phyloP scores from a whole-genome alignment of 2,329 filamentous ascomycete genomes.

The Ceratocystis cacaofunesta region DNA sequence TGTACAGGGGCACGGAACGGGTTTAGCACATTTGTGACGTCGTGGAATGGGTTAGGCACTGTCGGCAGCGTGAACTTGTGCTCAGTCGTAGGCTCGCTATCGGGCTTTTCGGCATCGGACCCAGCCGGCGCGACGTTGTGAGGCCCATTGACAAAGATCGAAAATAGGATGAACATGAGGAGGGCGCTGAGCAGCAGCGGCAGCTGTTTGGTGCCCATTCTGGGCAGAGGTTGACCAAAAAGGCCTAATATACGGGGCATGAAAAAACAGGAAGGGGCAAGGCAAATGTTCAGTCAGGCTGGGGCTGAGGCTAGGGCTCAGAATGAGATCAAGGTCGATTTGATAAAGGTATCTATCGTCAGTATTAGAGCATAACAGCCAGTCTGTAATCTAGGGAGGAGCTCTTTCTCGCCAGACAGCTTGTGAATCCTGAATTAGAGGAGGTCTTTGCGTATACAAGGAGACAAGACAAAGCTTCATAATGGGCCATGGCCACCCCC shows the following conservation, averaged over 20 bases:
- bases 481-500: neutral
- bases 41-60: slow-evolving; percentile 28
- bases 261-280: neutral
- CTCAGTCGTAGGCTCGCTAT: slow-evolving; percentile 23
- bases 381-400: no score
- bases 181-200: slow-evolving; percentile 37
- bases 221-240: slow-evolving; percentile 35
- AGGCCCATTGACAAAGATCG: slow-evolving; percentile 32
- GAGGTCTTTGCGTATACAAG: neutral
- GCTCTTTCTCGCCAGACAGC: neutral
- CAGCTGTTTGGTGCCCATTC: slow-evolving; percentile 38
- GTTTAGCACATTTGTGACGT: slow-evolving; percentile 38
- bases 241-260: slow-evolving; percentile 31
- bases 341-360: no score
- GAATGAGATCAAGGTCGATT: no score
- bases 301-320: neutral
- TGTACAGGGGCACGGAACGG: slow-evolving; percentile 58
- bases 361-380: no score
- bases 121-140: neutral
- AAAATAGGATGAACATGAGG: slow-evolving; percentile 38
- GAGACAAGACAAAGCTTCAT: neutral
- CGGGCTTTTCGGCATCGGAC: neutral
- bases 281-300: neutral
- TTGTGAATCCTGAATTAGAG: neutral
- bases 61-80: slow-evolving; percentile 36